These are phyloP conservation scores for Epichloe gansuensis DNA, from an alignment of 2,329 filamentous ascomycete species.

Conservation along the genomic window DNA sequence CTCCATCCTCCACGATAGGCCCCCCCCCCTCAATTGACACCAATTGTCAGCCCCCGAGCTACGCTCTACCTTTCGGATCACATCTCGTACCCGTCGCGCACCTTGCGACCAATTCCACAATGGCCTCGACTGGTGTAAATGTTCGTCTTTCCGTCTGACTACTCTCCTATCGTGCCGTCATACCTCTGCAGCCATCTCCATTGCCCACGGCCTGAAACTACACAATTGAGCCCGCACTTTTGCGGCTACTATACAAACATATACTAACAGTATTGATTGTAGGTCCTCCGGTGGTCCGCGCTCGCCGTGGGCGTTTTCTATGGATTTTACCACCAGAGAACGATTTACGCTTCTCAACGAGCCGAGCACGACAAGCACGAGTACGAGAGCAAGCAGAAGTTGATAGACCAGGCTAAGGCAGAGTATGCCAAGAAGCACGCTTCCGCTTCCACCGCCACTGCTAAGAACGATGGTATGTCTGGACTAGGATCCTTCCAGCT, in stretches of 20 bases:
- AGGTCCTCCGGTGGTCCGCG: slow-evolving; percentile 97
- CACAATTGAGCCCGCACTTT: neutral
- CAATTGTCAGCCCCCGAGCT: slow-evolving; percentile 24
- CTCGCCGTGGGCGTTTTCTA: slow-evolving; percentile 88
- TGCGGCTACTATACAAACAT: neutral
- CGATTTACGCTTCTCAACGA: slow-evolving; percentile 60
- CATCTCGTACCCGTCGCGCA: slow-evolving; percentile 26
- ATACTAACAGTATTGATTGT: slow-evolving; percentile 20
- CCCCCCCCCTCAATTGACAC: slow-evolving; percentile 29
- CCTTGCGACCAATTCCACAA: slow-evolving; percentile 33
- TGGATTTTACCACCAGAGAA: slow-evolving; percentile 85
- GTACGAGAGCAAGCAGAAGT: slow-evolving; percentile 78
- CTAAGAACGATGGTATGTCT: slow-evolving; percentile 21
- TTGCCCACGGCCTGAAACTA: slow-evolving; percentile 10
- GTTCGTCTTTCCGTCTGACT: slow-evolving; percentile 30
- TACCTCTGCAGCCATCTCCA: neutral
- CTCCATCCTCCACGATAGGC: slow-evolving; percentile 27
- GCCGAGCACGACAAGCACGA: slow-evolving; percentile 61
- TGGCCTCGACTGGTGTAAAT: slow-evolving; percentile 59
- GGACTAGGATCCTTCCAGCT: neutral
- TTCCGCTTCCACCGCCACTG: slow-evolving; percentile 25
- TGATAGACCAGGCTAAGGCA: slow-evolving; percentile 87
- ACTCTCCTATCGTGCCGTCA: slow-evolving; percentile 11
- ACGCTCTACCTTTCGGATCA: slow-evolving; percentile 22
- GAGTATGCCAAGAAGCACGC: slow-evolving; percentile 72